Evolutionary conservation across 192 early-diverging fungal species (phyloP).

Genomic region (Coemansia sp.): DNA sequence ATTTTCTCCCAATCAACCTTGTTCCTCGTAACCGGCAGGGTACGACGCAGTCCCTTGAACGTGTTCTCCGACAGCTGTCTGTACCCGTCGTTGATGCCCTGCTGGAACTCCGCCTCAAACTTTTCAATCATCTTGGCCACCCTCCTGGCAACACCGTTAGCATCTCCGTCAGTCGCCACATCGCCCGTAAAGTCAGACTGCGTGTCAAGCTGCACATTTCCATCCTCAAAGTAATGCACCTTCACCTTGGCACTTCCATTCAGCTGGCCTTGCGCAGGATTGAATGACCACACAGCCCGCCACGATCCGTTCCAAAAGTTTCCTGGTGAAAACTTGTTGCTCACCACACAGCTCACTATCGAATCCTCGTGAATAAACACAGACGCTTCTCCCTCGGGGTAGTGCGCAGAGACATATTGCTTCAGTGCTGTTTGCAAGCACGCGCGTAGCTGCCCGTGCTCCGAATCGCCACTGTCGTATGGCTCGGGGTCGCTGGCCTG

Average conservation of each 20-base stretch:
- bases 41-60: slow-evolving; percentile 87
- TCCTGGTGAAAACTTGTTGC: slow-evolving; percentile 86
- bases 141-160: slow-evolving; percentile 52
- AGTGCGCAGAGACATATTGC: slow-evolving; percentile 74
- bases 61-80: slow-evolving; percentile 76
- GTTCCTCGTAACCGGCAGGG: slow-evolving; percentile 84
- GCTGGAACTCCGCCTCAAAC: slow-evolving; percentile 80
- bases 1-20: slow-evolving; percentile 93
- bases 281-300: slow-evolving; percentile 77
- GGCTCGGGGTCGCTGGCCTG: slow-evolving; percentile 37
- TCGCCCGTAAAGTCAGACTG: slow-evolving; percentile 59
- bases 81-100: slow-evolving; percentile 77
- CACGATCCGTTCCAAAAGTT: slow-evolving; percentile 98
- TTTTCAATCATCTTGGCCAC: slow-evolving; percentile 66
- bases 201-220: slow-evolving; percentile 93
- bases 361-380: slow-evolving; percentile 55
- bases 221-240: slow-evolving; percentile 99
- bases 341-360: slow-evolving; percentile 61
- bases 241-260: slow-evolving; percentile 71
- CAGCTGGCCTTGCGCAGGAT: slow-evolving; percentile 56
- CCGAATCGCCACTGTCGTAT: background rate
- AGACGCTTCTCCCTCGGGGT: slow-evolving; percentile 62
- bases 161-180: slow-evolving; percentile 4
- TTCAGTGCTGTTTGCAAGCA: slow-evolving; percentile 62
- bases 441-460: slow-evolving; percentile 27